phyloP scores from a whole-genome alignment of 495 filamentous ascomycete genomes.

The Cenococcum geophilum region DNA sequence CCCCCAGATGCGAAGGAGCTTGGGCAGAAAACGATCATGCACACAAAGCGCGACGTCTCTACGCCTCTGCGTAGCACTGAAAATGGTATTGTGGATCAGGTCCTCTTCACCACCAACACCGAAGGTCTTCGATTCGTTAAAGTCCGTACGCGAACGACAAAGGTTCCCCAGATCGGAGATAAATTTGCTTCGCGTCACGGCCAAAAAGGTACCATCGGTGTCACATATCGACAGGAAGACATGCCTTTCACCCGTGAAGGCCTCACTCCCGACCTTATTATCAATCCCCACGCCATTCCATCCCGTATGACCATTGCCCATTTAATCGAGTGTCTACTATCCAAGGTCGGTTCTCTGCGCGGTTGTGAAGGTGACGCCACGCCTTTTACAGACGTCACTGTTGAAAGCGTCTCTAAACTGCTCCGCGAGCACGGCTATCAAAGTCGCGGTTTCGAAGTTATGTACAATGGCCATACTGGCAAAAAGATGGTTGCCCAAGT shows the following conservation, averaged over 20 bases:
- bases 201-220: constrained; percentile 98
- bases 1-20: constrained; percentile 88
- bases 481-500: constrained; percentile 87
- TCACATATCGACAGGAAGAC: constrained; percentile 93
- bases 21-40: constrained; percentile 79
- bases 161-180: constrained; percentile 96
- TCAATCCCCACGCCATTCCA: constrained; percentile 99
- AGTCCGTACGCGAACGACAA: constrained; percentile 93
- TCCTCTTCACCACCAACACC: constrained; percentile 86
- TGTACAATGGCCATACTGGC: constrained; percentile 98
- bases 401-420: constrained; percentile 83
- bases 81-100: constrained; percentile 91
- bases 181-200: constrained; percentile 99
- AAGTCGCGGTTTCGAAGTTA: constrained; percentile 91
- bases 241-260: constrained; percentile 97
- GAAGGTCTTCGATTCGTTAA: constrained; percentile 90
- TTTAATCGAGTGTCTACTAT: constrained; percentile 96
- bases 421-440: constrained; percentile 93
- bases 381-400: constrained; percentile 95
- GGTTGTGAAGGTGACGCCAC: constrained; percentile 96
- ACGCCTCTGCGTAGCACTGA: constrained; percentile 92
- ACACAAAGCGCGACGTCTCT: constrained; percentile 90
- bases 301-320: constrained; percentile 99
- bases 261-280: constrained; percentile 89
- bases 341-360: constrained; percentile 84